Conservation (phyloP, 306 rosid genomes). For the Corylus americana region DNA sequence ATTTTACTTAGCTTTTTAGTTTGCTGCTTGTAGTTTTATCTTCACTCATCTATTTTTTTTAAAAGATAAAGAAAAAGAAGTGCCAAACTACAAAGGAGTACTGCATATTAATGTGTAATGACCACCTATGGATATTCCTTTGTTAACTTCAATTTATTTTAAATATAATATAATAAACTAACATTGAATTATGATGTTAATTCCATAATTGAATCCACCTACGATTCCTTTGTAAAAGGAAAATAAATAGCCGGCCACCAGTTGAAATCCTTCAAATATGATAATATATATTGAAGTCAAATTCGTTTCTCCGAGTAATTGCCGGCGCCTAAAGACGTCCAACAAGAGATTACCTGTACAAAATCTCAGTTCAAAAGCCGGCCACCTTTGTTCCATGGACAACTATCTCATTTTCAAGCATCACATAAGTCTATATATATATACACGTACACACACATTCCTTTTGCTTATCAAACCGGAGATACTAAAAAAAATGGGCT, state of each 20-base stretch:
- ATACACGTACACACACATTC: background rate
- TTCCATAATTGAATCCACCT: no score
- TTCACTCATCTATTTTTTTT: no score
- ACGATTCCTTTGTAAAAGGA: background rate
- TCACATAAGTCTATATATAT: background rate
- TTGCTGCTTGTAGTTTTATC: no score
- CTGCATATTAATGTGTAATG: no score
- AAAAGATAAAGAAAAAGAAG: no score
- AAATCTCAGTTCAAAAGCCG: conserved; percentile 25
- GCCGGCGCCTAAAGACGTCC: conserved; percentile 12
- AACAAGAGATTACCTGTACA: conserved; percentile 5
- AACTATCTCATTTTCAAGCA: background rate
- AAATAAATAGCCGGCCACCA: conserved; percentile 3
- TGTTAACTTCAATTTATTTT: no score
- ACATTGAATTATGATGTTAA: no score
- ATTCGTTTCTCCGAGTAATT: no score
- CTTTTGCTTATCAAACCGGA: background rate
- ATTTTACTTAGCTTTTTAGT: no score
- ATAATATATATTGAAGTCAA: background rate
- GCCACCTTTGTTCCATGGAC: conserved; percentile 2
- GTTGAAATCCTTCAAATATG: background rate
- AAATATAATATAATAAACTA: no score
- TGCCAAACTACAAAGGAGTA: no score
- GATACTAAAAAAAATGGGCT: conserved; percentile 14
- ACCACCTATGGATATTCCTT: no score